Evolutionary conservation across 2,329 filamentous ascomycete species (phyloP).

Genomic region (Fusarium luffae): DNA sequence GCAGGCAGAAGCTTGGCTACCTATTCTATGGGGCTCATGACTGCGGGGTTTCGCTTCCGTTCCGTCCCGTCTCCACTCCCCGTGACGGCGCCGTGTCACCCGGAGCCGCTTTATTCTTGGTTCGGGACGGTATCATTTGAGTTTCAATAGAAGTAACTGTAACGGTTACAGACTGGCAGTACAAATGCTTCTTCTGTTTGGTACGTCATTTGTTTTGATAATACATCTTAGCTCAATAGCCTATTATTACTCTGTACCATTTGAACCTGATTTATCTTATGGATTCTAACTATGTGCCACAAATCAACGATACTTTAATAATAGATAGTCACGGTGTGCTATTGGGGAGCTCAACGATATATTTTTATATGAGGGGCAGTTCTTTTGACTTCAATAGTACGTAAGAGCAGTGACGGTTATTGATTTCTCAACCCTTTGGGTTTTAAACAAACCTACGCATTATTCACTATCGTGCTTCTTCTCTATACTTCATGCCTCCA

Average conservation of each 20-base stretch:
- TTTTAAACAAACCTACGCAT: neutral
- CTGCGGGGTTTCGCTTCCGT: slow-evolving; percentile 25
- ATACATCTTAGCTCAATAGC: neutral
- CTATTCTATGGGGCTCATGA: slow-evolving; percentile 31
- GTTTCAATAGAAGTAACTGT: neutral
- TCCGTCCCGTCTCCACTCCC: slow-evolving; percentile 13
- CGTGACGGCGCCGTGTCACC: slow-evolving; percentile 27
- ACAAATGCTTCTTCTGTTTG: neutral
- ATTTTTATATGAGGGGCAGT: neutral
- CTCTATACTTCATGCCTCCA: neutral
- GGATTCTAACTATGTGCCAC: neutral
- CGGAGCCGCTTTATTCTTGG: slow-evolving; percentile 12
- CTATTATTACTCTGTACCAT: neutral
- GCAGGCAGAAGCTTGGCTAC: slow-evolving; percentile 16
- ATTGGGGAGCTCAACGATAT: neutral
- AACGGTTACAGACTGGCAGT: neutral
- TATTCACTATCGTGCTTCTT: neutral
- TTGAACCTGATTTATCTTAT: neutral
- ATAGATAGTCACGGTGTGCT: neutral
- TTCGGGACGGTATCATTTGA: neutral
- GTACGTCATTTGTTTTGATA: neutral
- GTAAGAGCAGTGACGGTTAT: neutral
- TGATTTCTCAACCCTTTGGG: neutral
- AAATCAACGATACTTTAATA: neutral
- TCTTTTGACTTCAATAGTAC: neutral